phyloP scores from a whole-genome alignment of 192 early-diverging fungal species.

The Dispira parvispora region DNA sequence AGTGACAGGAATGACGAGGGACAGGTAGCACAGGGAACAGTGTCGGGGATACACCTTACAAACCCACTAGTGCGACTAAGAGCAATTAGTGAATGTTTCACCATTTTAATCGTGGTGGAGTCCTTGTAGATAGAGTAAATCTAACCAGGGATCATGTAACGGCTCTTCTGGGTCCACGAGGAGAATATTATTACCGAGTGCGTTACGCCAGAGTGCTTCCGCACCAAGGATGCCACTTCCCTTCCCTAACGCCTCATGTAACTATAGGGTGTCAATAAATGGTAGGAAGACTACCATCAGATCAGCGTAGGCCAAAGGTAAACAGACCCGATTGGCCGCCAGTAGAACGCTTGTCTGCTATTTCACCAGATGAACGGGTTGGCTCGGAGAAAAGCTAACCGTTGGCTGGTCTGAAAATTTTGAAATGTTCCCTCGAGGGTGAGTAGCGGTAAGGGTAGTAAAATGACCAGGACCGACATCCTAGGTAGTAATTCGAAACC shows the following conservation, averaged over 20 bases:
- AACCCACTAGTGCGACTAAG: too few relatives aligned
- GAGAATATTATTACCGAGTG: slow-evolving; percentile 39
- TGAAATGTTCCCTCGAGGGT: slow-evolving; percentile 69
- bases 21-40: too few relatives aligned
- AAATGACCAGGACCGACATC: slow-evolving; percentile 92
- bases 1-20: too few relatives aligned
- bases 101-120: too few relatives aligned
- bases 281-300: slow-evolving; percentile 80
- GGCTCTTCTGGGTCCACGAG: slow-evolving; percentile 19
- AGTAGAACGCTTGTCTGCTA: slow-evolving; percentile 96
- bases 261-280: slow-evolving; percentile 77
- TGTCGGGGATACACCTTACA: too few relatives aligned
- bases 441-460: slow-evolving; percentile 97
- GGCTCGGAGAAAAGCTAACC: slow-evolving; percentile 64
- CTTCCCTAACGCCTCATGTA: slow-evolving; percentile 53
- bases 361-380: slow-evolving; percentile 81
- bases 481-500: slow-evolving; percentile 88
- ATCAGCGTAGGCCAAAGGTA: slow-evolving; percentile 43
- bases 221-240: slow-evolving; percentile 42
- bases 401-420: slow-evolving; percentile 52
- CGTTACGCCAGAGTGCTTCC: slow-evolving; percentile 63
- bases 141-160: too few relatives aligned
- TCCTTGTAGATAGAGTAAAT: too few relatives aligned
- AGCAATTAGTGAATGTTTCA: too few relatives aligned
- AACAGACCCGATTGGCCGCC: slow-evolving; percentile 37